Evolutionary conservation across 257 asterid species (phyloP).

Genomic region (Solanum corneliomulleri): DNA sequence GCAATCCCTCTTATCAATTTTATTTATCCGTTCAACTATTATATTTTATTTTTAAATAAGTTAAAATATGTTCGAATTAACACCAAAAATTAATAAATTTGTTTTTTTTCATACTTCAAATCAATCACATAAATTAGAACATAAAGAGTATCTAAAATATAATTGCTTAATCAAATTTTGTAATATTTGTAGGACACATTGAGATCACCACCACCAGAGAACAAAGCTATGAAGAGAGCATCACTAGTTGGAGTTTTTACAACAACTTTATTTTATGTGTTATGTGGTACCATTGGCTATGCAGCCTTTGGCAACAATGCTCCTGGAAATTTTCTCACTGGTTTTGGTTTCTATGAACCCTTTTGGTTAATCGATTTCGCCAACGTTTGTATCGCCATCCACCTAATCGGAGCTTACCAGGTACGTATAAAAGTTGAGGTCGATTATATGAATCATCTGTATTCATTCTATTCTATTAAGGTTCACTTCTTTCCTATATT

Average conservation of each 20-base stretch:
- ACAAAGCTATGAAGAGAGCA: conserved; percentile 48
- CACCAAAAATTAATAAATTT: too few relatives aligned
- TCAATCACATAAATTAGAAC: too few relatives aligned
- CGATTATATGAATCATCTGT: neutral
- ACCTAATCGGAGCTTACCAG: conserved; percentile 25
- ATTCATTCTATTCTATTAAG: neutral
- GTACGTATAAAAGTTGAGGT: neutral
- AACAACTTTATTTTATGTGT: conserved; percentile 20
- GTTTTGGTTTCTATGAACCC: conserved; percentile 32
- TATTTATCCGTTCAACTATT: too few relatives aligned
- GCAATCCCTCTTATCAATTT: too few relatives aligned
- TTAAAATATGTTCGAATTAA: too few relatives aligned
- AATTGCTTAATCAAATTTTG: too few relatives aligned
- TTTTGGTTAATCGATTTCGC: conserved; percentile 28
- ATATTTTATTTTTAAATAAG: too few relatives aligned
- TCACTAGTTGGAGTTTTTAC: conserved; percentile 5
- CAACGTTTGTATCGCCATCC: conserved; percentile 22
- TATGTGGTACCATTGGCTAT: conserved; percentile 24
- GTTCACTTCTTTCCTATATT: neutral
- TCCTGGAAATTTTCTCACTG: conserved; percentile 31
- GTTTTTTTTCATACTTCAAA: too few relatives aligned
- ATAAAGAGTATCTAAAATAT: too few relatives aligned
- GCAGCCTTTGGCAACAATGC: conserved; percentile 27
- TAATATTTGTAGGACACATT: conserved; percentile 39
- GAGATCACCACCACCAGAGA: conserved; percentile 36